Percentiles rank a stretch among this genome's conserved stretches.
Evolutionary conservation across 805 yeast genomes (phyloP).

Genomic region (Sugiyamaella chiloensis): DNA sequence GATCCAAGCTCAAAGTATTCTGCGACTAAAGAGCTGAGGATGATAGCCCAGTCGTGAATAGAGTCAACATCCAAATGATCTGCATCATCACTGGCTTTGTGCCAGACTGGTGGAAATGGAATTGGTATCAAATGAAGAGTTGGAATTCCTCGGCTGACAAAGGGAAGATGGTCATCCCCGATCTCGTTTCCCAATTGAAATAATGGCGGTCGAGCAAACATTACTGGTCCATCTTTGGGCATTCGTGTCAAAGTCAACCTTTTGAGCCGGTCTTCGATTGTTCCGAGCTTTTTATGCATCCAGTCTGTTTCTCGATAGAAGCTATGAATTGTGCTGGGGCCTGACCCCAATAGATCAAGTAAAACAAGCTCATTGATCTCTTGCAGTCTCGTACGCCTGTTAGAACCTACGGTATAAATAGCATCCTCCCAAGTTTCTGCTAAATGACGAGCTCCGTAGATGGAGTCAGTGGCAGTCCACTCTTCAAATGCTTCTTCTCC

Average conservation of each 20-base stretch:
- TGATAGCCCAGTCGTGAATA: conserved; percentile 45
- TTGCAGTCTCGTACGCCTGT: conserved; percentile 25
- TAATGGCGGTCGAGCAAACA: conserved; percentile 19
- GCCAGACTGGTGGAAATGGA: conserved; percentile 53
- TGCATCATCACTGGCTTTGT: conserved; percentile 46
- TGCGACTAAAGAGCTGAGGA: conserved; percentile 41
- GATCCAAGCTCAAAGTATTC: conserved; percentile 31
- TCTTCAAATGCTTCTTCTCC: conserved; percentile 58
- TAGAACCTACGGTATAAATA: conserved; percentile 19
- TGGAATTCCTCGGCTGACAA: conserved; percentile 44
- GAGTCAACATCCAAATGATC: conserved; percentile 39
- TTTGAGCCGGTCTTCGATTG: conserved; percentile 34
- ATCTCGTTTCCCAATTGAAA: conserved; percentile 27
- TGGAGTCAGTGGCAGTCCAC: conserved; percentile 53
- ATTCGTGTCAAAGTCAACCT: conserved; percentile 17
- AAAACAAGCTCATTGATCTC: conserved; percentile 47
- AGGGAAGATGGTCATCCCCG: conserved; percentile 57
- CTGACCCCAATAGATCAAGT: conserved; percentile 50
- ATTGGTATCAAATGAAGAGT: conserved; percentile 53
- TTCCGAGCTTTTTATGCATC: conserved; percentile 37
- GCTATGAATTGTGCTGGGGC: conserved; percentile 37
- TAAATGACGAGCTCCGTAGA: conserved; percentile 54
- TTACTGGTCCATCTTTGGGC: conserved; percentile 3
- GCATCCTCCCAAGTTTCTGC: conserved; percentile 39
- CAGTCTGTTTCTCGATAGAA: conserved; percentile 43